phyloP scores from a whole-genome alignment of 257 asterid genomes.

The Anisodus acutangulus region DNA sequence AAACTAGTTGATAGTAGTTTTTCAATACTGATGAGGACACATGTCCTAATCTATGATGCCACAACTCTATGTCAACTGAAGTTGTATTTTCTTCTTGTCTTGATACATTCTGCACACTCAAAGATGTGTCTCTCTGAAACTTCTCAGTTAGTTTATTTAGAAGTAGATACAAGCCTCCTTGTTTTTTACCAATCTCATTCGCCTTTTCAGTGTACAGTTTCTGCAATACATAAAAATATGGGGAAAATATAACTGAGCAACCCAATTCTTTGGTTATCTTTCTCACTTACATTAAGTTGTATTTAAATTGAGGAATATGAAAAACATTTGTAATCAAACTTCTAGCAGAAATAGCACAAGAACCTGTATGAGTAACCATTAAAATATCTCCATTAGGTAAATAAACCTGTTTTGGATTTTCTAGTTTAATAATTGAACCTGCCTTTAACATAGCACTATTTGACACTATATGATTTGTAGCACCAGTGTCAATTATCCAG shows the following conservation, averaged over 20 bases:
- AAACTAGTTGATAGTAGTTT: too few relatives aligned
- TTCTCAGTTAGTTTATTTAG: not conserved
- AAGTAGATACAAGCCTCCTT: not conserved
- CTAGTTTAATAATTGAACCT: not conserved
- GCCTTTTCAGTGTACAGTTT: not conserved
- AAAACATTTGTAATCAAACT: not conserved
- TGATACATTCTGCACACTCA: too few relatives aligned
- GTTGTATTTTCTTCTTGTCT: too few relatives aligned
- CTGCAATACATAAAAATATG: not conserved
- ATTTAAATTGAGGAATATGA: not conserved
- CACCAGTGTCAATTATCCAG: too few relatives aligned
- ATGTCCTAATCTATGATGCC: too few relatives aligned
- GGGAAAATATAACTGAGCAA: not conserved
- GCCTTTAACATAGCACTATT: not conserved
- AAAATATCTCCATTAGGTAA: not conserved
- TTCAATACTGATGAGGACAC: too few relatives aligned
- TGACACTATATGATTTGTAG: not conserved
- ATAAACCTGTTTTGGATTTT: not conserved
- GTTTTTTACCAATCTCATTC: too few relatives aligned
- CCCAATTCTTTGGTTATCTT: not conserved
- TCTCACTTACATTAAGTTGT: not conserved
- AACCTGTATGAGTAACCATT: not conserved
- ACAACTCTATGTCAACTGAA: too few relatives aligned
- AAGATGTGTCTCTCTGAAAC: too few relatives aligned
- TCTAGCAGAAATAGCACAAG: not conserved